Evolutionary conservation across 2,329 filamentous ascomycete genomes (phyloP), one percentile per base, ranked within the genome.

Genomic region (Corniculantispora saksenae): DNA sequence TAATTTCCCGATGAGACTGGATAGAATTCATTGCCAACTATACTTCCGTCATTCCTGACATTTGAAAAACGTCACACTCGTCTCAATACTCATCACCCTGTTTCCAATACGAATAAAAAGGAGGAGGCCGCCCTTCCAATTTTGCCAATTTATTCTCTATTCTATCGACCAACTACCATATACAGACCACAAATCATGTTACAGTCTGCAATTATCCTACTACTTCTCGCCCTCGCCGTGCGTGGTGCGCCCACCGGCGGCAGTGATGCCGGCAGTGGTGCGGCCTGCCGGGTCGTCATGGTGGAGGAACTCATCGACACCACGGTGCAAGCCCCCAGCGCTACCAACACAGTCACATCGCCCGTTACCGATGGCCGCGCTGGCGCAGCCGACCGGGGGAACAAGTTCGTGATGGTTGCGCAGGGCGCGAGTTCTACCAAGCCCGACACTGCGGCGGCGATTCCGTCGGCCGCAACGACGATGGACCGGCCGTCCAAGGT

Each of bases 71-170:
- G 13, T 19, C 19, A 35, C 47, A 7, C 3, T 2, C 17, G 35
- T 32, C 38, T 55, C 12, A 23, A 19, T 32, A 2, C 15, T 7
- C 15, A 23, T 25, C 35, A 13, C 38, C 23, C 3, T 54, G 23
- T 19, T 35, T 48, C 27, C 50, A 27, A 38, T 63, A 50, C 50
- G 40, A 32, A 53, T 19, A 35, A 62, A 63, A 56, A 63, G 61
- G 51, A 63, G 40, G 40, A 9, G 5, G 23, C 19, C 43, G 40
- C 61, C 51, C 61, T 56, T 63, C 29, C 51, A 63, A 63, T 48
- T 17, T 56, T 48, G 15, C 27, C n/a, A 62, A n/a, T 21, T 17
- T 63, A 56, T 56, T 38, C 27, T 29, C 60, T 48, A 25, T 38
- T 56, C n/a, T 48, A 63, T 48, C 27, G 40, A 56, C 60, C 23